A percentile compares a stretch with the other conserved stretches of the same genome.
Conservation (phyloP, 257 asterid genomes). For the Verbena officinalis region DNA sequence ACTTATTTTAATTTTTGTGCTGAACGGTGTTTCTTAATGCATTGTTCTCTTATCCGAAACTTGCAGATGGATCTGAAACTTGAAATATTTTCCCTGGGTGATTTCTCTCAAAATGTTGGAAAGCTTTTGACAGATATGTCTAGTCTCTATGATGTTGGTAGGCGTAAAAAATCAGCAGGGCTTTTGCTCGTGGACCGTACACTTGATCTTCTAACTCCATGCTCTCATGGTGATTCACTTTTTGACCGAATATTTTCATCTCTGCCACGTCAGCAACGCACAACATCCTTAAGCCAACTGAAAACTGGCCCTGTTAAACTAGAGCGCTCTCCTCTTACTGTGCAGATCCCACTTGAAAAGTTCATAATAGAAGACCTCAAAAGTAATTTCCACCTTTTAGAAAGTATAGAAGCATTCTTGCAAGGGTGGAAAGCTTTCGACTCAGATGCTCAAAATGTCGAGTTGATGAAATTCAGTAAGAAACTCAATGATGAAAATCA, state of each 20-base stretch:
- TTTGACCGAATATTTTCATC: conserved; percentile 85
- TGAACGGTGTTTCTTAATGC: conserved; percentile 24
- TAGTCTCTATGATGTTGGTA: conserved; percentile 95
- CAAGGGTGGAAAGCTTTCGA: conserved; percentile 72
- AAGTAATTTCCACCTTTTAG: conserved; percentile 59
- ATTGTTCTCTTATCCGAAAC: conserved; percentile 32
- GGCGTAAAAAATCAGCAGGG: conserved; percentile 92
- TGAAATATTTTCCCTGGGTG: conserved; percentile 97
- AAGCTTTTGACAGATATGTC: conserved; percentile 96
- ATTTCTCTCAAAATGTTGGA: conserved; percentile 85
- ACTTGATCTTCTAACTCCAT: conserved; percentile 96
- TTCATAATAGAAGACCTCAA: conserved; percentile 44
- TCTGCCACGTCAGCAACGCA: conserved; percentile 68
- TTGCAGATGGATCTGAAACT: conserved; percentile 99
- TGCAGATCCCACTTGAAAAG: conserved; percentile 73
- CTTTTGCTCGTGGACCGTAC: conserved; percentile 88
- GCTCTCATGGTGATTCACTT: conserved; percentile 98
- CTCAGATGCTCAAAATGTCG: conserved; percentile 50
- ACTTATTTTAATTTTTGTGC: conserved; percentile 13
- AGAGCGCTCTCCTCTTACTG: conserved; percentile 71
- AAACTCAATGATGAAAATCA: conserved; percentile 50
- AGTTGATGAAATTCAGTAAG: conserved; percentile 52
- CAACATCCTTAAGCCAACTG: conserved; percentile 50
- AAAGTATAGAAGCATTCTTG: conserved; percentile 76
- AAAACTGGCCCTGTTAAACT: conserved; percentile 51